Base-by-base conservation (phyloP, 352 stramenopile species). In the Bremia lactucae region DNA sequence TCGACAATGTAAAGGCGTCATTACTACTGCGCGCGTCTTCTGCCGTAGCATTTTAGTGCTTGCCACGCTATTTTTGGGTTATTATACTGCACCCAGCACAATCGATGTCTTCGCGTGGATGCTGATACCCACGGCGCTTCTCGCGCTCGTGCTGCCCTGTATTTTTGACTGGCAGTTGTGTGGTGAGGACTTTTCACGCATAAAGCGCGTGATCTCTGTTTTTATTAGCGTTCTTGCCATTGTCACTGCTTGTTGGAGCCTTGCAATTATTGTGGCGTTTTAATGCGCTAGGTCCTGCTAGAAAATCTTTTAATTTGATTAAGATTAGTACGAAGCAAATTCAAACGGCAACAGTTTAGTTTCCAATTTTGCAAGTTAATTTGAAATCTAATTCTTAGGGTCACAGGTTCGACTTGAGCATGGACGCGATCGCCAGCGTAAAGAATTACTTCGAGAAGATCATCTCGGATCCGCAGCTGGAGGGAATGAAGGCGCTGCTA, bases 401-500 rank as follows among this genome's bases (percentile, higher is more conserved):
- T 15, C 22, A 51, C 49, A 45, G 28, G 42, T 48, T 25, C 31
- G 13, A 36, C 41, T 13, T 37, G 15, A 64, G 43, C 38, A 90
- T 90, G 78, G 72, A 91, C 68, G 64, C 64, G 45, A 80, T 91
- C 61, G 58, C 65, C 19, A 67, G 67, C 15, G 65, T 91, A 31
- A 69, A 67, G 34, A 64, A 71, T 34, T 91, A 91, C 46, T 57
- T 91, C 19, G 76, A 91, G 48, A 84, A 85, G 64, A 71, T 91
- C 62, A 81, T 91, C 45, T 68, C 64, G 41, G 73, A 88, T 57
- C 64, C 70, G 53, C 75, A 87, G 54, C 59, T 91, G 28, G 72
- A 83, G 9, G 95, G 94, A 25, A 99, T 99, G 95, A 98, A 99
- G 66, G 87, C 90, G 20, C 72, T 99, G 19, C 65, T 99, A 38